phyloP scores from a whole-genome alignment of 495 filamentous ascomycete species.

The Lasiosphaeria hispida region DNA sequence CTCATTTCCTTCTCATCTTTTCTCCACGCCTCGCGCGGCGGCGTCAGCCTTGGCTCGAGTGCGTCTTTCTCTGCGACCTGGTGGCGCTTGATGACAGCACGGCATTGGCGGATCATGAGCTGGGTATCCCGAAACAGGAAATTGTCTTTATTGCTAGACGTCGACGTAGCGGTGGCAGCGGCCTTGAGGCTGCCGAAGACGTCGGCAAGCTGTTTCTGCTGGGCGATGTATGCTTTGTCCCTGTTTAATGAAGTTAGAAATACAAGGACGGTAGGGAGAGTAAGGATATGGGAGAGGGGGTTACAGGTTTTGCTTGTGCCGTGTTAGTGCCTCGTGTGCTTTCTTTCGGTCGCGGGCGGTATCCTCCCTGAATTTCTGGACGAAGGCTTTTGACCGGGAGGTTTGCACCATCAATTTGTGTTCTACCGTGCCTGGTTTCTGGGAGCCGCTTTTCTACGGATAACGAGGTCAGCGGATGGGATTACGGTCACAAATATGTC shows the following conservation, averaged over 20 bases:
- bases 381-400: slow-evolving; percentile 31
- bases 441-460: background rate
- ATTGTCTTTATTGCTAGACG: slow-evolving; percentile 11
- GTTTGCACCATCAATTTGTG: slow-evolving; percentile 25
- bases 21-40: slow-evolving; percentile 34
- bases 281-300: background rate
- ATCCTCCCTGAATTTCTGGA: slow-evolving; percentile 30
- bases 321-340: slow-evolving; percentile 13
- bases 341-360: slow-evolving; percentile 22
- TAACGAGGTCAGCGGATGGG: background rate
- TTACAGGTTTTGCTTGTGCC: slow-evolving; percentile 21
- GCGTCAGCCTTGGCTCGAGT: slow-evolving; percentile 1
- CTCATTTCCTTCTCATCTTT: slow-evolving; percentile 34
- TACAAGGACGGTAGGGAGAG: background rate
- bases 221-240: background rate
- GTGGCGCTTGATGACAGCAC: slow-evolving; percentile 23
- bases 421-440: slow-evolving; percentile 22
- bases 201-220: slow-evolving; percentile 2
- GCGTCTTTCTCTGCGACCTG: slow-evolving; percentile 16
- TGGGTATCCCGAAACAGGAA: slow-evolving; percentile 20
- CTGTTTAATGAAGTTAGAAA: slow-evolving; percentile 2
- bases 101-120: slow-evolving; percentile 15
- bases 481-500: no score
- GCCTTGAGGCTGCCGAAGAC: slow-evolving; percentile 4
- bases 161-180: background rate